Base-by-base conservation (phyloP, 768 basidiomycete species). In the Zangia roseola region DNA sequence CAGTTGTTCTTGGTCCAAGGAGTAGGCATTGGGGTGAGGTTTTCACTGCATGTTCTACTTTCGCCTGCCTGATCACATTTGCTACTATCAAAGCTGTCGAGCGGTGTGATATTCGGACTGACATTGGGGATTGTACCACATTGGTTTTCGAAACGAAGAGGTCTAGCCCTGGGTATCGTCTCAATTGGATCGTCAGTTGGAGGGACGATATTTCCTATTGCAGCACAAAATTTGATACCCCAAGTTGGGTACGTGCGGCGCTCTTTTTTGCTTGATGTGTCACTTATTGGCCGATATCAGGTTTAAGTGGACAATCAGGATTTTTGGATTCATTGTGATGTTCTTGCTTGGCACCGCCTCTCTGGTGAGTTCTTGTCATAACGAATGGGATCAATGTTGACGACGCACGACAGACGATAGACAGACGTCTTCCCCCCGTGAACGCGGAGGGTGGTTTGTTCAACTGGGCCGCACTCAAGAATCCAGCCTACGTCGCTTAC, bases 1-100 rank as follows among this genome's bases (percentile, higher is more conserved):
- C 86, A 91, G 6, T 85, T 90, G 56, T 57, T 91, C 20, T 73
- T 91, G 1, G 88, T 80, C 50, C 88, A 91, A 62, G 88, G 88
- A 0, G 56, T 90, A 31, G 77, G 76, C 0, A 65, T 82, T 12
- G 88, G 88, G 19, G 81, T 86, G 49, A 50, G 83, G 68, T 5
- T 19, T 0, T 5, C 6, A 14, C 28, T 6, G 20, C 17, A 10
- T 16, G 8, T 20, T 5, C 13, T 28, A 10, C 16, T 12, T 26
- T 12, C 8, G 10, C 12, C 4, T 17, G 31, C 55, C 13, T 19
- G 34, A 41, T 44, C 26, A 45, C 31, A 34, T 16, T 6, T 17
- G n/a, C 3, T 2, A 10, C 1, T 14, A 3, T 19, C 21, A 39
- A 10, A 70, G 69, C 19, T 68, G 6, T 74, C 74, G 10, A 71